A percentile compares a stretch with the other conserved stretches of the same genome.
Conservation (phyloP, 2,329 filamentous ascomycete genomes). For the Diaporthe sp. region DNA sequence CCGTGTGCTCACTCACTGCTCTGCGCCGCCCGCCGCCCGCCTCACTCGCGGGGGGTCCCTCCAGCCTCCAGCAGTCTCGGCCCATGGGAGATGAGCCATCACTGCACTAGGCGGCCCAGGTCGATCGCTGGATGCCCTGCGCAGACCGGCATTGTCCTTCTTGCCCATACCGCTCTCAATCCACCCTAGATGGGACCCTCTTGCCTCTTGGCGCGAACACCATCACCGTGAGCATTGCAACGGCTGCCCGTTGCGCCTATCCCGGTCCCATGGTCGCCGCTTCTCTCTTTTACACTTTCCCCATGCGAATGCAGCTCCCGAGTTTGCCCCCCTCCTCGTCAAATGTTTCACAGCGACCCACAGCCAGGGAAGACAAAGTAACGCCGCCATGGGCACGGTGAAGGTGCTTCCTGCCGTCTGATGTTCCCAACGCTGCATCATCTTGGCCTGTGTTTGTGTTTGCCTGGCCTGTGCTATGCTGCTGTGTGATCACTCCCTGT, state of each 20-base stretch:
- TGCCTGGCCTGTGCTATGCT: conserved; percentile 41
- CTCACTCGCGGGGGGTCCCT: background rate
- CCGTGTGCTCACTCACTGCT: conserved; percentile 1
- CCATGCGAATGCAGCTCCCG: conserved; percentile 28
- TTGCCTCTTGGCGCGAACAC: conserved; percentile 18
- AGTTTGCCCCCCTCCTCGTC: conserved; percentile 37
- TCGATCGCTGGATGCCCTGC: conserved; percentile 10
- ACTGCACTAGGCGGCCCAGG: conserved; percentile 1
- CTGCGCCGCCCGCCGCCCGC: conserved; percentile 14
- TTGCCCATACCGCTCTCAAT: background rate
- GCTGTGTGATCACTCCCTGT: conserved; percentile 40
- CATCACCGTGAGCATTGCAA: conserved; percentile 17
- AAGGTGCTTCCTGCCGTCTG: conserved; percentile 38
- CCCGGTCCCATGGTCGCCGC: background rate
- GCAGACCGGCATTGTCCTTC: conserved; percentile 2
- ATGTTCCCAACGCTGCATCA: conserved; percentile 37
- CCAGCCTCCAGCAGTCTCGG: conserved; percentile 9
- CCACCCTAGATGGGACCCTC: conserved; percentile 29
- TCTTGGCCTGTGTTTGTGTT: conserved; percentile 43
- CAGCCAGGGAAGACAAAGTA: conserved; percentile 35
- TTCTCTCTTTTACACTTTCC: conserved; percentile 9
- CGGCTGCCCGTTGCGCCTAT: conserved; percentile 15
- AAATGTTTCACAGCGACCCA: conserved; percentile 40
- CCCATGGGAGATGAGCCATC: conserved; percentile 5
- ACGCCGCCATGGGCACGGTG: conserved; percentile 36